Conservation (phyloP, 306 rosid species). For the Glycine latifolia region DNA sequence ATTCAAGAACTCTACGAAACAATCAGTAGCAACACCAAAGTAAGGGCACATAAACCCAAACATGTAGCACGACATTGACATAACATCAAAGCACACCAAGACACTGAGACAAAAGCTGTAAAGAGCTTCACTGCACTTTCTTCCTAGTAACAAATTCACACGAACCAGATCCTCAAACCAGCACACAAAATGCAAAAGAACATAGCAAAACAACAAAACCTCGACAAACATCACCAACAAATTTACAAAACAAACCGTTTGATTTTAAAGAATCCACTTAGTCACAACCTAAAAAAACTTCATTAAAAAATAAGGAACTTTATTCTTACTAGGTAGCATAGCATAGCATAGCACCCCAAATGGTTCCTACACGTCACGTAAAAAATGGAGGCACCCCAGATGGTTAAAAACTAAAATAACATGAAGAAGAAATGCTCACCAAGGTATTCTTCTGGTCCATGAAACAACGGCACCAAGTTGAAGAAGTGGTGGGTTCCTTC, state of each 20-base stretch:
- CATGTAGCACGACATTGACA: background rate
- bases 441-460: constrained; percentile 23
- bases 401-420: background rate
- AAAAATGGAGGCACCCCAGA: constrained; percentile 17
- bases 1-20: constrained; percentile 13
- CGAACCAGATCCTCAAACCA: constrained; percentile 3
- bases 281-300: background rate
- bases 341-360: constrained; percentile 15
- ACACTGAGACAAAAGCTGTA: background rate
- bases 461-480: constrained; percentile 38
- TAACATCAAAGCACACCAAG: constrained; percentile 15
- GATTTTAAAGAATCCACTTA: constrained; percentile 2
- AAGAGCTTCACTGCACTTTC: background rate
- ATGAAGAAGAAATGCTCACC: constrained; percentile 40
- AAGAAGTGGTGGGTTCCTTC: constrained; percentile 4
- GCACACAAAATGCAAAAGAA: background rate
- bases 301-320: background rate
- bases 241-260: background rate
- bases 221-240: background rate
- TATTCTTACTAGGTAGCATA: background rate
- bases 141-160: constrained; percentile 9
- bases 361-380: background rate
- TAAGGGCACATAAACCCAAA: background rate
- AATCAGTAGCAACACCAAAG: constrained; percentile 16
- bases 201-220: constrained; percentile 9